Conservation (phyloP, 2,329 filamentous ascomycete species). For the Alternaria longipes region DNA sequence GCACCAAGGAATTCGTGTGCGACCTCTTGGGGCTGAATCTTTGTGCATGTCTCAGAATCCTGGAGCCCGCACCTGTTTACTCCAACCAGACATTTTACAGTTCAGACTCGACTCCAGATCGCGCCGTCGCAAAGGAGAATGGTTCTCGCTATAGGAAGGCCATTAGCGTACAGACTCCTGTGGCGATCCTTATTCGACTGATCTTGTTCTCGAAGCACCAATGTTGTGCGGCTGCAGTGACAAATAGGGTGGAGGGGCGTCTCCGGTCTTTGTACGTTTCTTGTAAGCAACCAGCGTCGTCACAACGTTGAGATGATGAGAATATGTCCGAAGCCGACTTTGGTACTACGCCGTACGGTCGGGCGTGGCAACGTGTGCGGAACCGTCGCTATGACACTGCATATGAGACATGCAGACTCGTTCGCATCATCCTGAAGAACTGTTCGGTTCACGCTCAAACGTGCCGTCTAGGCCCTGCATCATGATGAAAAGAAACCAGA, state of each 20-base stretch:
- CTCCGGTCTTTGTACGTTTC: not conserved
- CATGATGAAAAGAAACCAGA: conserved; percentile 1
- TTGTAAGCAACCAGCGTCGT: conserved; percentile 1
- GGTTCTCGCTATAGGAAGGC: not conserved
- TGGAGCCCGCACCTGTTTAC: not conserved
- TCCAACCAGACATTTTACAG: not conserved
- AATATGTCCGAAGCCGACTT: conserved; percentile 1
- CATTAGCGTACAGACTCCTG: not conserved
- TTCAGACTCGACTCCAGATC: not conserved
- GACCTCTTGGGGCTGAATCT: not conserved
- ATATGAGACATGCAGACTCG: conserved; percentile 1
- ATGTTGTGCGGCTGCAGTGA: not conserved
- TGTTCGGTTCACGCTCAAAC: too few species aligned
- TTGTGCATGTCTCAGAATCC: not conserved
- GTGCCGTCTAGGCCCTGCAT: too few species aligned
- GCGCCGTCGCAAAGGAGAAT: not conserved
- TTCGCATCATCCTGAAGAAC: too few species aligned
- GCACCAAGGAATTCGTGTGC: not conserved
- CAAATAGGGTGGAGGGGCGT: conserved; percentile 4
- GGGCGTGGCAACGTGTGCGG: conserved; percentile 9
- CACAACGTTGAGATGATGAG: conserved; percentile 11
- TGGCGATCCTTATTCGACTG: not conserved
- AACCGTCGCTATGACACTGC: conserved; percentile 7
- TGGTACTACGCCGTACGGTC: conserved; percentile 13
- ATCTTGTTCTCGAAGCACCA: not conserved